A percentile compares a stretch with the other conserved stretches of the same genome.
phyloP scores from a whole-genome alignment of 2,329 filamentous ascomycete species.

The Amauroascus verrucosus region DNA sequence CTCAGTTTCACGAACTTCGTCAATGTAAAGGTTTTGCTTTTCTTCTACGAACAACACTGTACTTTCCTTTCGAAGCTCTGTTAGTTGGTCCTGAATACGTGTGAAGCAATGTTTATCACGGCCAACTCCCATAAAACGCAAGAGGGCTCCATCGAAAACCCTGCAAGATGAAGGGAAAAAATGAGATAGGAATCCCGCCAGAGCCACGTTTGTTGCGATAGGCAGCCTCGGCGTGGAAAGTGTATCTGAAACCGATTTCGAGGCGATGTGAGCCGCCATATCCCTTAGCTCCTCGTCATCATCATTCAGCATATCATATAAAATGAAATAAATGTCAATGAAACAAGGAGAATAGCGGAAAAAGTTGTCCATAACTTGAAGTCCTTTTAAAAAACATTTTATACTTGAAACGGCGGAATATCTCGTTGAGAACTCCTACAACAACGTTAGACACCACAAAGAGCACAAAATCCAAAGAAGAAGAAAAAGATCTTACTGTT shows the following conservation, averaged over 20 bases:
- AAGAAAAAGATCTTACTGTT: constrained; percentile 25
- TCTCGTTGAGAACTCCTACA: constrained; percentile 33
- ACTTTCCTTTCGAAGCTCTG: constrained; percentile 29
- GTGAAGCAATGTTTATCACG: constrained; percentile 21
- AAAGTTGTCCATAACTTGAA: constrained; percentile 18
- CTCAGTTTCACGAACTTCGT: constrained; percentile 63
- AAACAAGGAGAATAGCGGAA: constrained; percentile 27
- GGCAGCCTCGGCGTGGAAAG: constrained; percentile 29
- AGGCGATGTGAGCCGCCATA: constrained; percentile 41
- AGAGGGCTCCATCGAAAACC: constrained; percentile 30
- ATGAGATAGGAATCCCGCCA: constrained; percentile 29
- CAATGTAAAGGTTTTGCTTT: constrained; percentile 88
- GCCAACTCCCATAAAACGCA: constrained; percentile 30
- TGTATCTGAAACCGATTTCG: constrained; percentile 27
- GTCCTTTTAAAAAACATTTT: constrained; percentile 36
- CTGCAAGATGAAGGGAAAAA: constrained; percentile 26
- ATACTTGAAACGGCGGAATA: constrained; percentile 31
- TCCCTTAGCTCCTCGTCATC: constrained; percentile 84
- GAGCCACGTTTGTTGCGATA: constrained; percentile 37
- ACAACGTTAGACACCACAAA: not conserved
- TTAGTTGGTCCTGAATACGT: constrained; percentile 25
- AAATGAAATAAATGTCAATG: constrained; percentile 50
- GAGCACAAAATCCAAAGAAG: not conserved
- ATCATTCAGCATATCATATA: constrained; percentile 72
- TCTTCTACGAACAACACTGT: constrained; percentile 67